Evolutionary conservation across 768 basidiomycete genomes (phyloP), one percentile per base, ranked within the genome.

Genomic region (Trichaptum fuscoviolaceum): DNA sequence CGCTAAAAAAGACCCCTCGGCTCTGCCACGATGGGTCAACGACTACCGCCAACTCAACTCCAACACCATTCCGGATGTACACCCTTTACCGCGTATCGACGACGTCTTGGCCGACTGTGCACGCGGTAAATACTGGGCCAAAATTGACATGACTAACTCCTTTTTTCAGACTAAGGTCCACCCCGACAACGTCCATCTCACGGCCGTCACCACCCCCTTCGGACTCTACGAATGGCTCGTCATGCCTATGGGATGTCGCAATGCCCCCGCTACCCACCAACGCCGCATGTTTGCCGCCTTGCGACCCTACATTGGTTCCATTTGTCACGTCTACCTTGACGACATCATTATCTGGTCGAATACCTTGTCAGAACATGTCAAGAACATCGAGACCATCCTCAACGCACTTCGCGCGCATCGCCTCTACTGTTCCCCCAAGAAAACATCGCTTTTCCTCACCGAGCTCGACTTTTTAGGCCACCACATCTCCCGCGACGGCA

Each of bases 281-380:
- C 64, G 72, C 0, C 66, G 75, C 0, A 77, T 83, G 62, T 78
- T 73, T 2, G 63, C 67, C 1, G 78, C 80, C 0, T 71, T 85
- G 0, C 59, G 69, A 0, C 67, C 73, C 0, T 70, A 71, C 12
- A 75, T 85, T 27, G 81, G 82, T 0, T 70, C 71, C 1, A 76
- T 82, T 59, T 80, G 80, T 63, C 78, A 83, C 65, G 74, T 81
- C 0, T 83, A 84, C 66, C 70, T 83, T 0, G 80, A 84, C 64
- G 77, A 83, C 63, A 80, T 83, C 57, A 71, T 84, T 17, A 81
- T 83, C 26, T 83, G 79, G 77, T 84, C 80, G 0, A 10, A 79
- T 0, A 67, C 71, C 0, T 20, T 78, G 0, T 77, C 76, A 3
- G 76, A 81, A 63, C 81, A 82, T 27, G 57, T 66, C 0, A 0